These are phyloP conservation scores for Melanogaster broomeanus DNA, from an alignment of 768 basidiomycete species.

Conservation along the genomic window DNA sequence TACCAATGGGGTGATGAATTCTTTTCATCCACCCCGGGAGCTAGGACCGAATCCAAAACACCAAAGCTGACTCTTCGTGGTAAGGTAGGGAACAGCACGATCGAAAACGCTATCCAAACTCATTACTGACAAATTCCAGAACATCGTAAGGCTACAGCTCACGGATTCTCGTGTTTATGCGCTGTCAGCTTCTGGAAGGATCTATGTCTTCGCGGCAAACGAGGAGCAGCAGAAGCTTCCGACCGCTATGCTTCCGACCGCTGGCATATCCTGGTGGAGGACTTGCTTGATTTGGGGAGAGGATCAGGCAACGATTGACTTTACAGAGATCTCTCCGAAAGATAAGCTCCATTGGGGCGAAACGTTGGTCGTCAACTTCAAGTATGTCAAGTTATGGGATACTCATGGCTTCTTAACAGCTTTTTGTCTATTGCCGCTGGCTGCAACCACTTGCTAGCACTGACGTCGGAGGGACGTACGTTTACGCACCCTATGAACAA, in stretches of 20 bases:
- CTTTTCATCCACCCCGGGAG: slow-evolving; percentile 34
- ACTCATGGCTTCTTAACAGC: slow-evolving; percentile 39
- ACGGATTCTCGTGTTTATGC: slow-evolving; percentile 70
- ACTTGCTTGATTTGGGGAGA: slow-evolving; percentile 57
- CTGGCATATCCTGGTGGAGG: slow-evolving; percentile 60
- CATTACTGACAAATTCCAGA: slow-evolving; percentile 40
- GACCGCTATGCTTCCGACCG: slow-evolving; percentile 40
- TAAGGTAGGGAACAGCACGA: slow-evolving; percentile 47
- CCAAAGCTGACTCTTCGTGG: slow-evolving; percentile 62
- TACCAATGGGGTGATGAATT: slow-evolving; percentile 83
- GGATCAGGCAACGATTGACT: slow-evolving; percentile 52
- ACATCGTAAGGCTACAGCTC: slow-evolving; percentile 64
- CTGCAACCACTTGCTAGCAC: slow-evolving; percentile 66
- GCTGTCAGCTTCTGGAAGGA: slow-evolving; percentile 71
- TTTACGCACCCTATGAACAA: slow-evolving; percentile 77
- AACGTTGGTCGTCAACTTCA: slow-evolving; percentile 45
- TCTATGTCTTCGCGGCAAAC: slow-evolving; percentile 67
- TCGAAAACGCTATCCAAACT: neutral
- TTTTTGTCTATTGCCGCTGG: slow-evolving; percentile 77
- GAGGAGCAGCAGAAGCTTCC: slow-evolving; percentile 46
- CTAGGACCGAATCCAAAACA: slow-evolving; percentile 22
- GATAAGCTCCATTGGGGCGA: slow-evolving; percentile 63
- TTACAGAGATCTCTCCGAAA: slow-evolving; percentile 60
- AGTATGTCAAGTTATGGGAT: neutral
- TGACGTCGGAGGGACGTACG: slow-evolving; percentile 72